These are phyloP conservation scores for Trametes punicea DNA, from an alignment of 768 basidiomycete species.

Conservation along the genomic window DNA sequence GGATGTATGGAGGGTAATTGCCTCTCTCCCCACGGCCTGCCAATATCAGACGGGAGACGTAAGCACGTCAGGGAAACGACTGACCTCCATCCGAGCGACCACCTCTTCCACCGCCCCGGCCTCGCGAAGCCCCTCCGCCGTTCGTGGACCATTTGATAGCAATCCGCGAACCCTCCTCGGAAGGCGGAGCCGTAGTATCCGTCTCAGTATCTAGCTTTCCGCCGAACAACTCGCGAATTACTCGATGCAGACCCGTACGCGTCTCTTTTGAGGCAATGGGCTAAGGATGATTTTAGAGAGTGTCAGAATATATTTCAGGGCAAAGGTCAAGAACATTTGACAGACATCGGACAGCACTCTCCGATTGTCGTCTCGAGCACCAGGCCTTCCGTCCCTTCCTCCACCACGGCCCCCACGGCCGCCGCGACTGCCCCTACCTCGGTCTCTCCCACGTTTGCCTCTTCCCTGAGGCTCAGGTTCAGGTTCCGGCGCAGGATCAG, in stretches of 20 bases:
- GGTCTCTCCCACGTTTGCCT: conserved; percentile 40
- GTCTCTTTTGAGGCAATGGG: conserved; percentile 79
- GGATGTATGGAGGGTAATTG: conserved; percentile 82
- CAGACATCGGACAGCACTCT: conserved; percentile 81
- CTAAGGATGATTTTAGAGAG: conserved; percentile 37
- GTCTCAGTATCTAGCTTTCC: conserved; percentile 87
- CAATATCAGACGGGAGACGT: no score
- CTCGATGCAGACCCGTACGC: conserved; percentile 79
- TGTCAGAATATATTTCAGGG: not conserved
- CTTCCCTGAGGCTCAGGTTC: conserved; percentile 31
- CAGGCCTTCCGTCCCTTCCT: conserved; percentile 40
- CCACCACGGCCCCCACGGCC: conserved; percentile 41
- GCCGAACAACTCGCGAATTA: conserved; percentile 73
- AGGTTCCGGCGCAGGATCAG: conserved; percentile 13
- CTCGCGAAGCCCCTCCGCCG: conserved; percentile 47
- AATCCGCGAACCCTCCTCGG: conserved; percentile 72
- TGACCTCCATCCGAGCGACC: conserved; percentile 16
- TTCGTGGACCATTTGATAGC: conserved; percentile 72
- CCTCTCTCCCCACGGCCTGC: conserved; percentile 51
- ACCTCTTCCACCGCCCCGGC: conserved; percentile 33
- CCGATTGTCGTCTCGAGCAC: conserved; percentile 59
- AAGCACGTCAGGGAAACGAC: not conserved
- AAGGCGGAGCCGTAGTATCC: conserved; percentile 44
- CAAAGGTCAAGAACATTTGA: conserved; percentile 24
- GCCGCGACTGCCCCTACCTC: conserved; percentile 46